Percentiles rank a stretch among this genome's conserved stretches.
Evolutionary conservation across 2,329 filamentous ascomycete species (phyloP).

Genomic region (Apiospora marii): DNA sequence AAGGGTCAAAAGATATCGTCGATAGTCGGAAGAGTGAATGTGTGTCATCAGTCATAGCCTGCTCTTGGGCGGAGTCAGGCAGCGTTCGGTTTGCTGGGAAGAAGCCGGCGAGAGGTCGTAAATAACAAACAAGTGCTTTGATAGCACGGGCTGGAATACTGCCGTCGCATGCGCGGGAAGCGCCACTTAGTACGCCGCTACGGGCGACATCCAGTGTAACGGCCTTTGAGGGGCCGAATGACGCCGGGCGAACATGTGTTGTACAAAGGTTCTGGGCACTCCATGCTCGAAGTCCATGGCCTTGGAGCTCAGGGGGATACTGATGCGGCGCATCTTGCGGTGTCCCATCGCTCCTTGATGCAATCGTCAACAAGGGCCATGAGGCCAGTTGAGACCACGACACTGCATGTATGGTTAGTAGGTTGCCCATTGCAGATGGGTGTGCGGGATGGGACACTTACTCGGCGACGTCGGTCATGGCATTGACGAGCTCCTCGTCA

Average conservation of each 20-base stretch:
- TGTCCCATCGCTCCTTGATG: slow-evolving; percentile 80
- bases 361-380: slow-evolving; percentile 89
- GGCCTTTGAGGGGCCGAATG: slow-evolving; percentile 41
- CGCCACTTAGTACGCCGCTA: slow-evolving; percentile 11
- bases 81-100: not conserved
- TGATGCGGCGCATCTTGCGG: slow-evolving; percentile 50
- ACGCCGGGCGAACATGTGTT: slow-evolving; percentile 51
- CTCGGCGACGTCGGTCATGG: slow-evolving; percentile 85
- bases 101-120: not conserved
- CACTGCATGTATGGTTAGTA: slow-evolving; percentile 58
- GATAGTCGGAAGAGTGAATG: not conserved
- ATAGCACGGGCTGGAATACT: not conserved
- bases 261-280: slow-evolving; percentile 46
- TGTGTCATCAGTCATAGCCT: not conserved
- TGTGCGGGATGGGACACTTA: slow-evolving; percentile 52
- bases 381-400: slow-evolving; percentile 89
- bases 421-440: slow-evolving; percentile 27
- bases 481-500: slow-evolving; percentile 73
- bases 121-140: not conserved
- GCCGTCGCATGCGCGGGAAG: not conserved
- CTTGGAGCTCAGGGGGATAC: slow-evolving; percentile 45
- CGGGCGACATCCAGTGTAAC: slow-evolving; percentile 16
- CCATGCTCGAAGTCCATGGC: slow-evolving; percentile 41
- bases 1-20: not conserved
- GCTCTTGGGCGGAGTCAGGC: not conserved